Base-by-base conservation (phyloP, 495 filamentous ascomycete genomes). In the Penicillium atrosanguineum region DNA sequence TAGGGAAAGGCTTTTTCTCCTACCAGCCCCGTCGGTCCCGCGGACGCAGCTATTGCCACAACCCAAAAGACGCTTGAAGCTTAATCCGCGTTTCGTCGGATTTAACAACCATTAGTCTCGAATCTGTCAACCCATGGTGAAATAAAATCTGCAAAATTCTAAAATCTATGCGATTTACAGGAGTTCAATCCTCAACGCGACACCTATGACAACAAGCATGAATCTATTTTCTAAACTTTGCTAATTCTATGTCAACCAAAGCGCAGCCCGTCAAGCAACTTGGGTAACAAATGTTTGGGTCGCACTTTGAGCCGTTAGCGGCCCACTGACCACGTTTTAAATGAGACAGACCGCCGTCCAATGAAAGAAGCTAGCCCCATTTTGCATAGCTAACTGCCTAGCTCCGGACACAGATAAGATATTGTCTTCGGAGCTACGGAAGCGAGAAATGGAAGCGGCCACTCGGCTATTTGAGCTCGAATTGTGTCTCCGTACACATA, bases 311-410 rank as follows among this genome's bases (percentile, higher is more conserved):
- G 40, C 45, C 38, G 38, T 53, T 45, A 8, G 42, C 23, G 54
- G 48, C 20, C 54, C 54, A 55, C 51, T 45, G 31, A 46, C 57
- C 50, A 44, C 43, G 20, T 50, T 52, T 45, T 44, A 59, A 18
- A 50, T 62, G 62, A 64, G 59, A 62, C 59, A 56, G 37, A 19
- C 47, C 31, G 61, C 52, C 18, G 21, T 57, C 62, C 55, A 58
- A 50, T 39, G 37, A 29, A 18, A 31, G 29, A 28, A 40, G 31
- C 50, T 40, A 50, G 40, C 41, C 49, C 11, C 20, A 46, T 50
- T 45, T 38, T 39, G 37, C 38, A 47, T 50, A 52, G 52, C 20
- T 29, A 43, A 6, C 20, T 42, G 20, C 28, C 28, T 58, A 46
- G 40, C 46, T 31, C 20, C 19, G 28, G 38, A 23, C 42, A 16